Evolutionary conservation across 176 grass and related monocot species (phyloP), one percentile per base, ranked within the genome.

Genomic region (Tillandsia leiboldiana): DNA sequence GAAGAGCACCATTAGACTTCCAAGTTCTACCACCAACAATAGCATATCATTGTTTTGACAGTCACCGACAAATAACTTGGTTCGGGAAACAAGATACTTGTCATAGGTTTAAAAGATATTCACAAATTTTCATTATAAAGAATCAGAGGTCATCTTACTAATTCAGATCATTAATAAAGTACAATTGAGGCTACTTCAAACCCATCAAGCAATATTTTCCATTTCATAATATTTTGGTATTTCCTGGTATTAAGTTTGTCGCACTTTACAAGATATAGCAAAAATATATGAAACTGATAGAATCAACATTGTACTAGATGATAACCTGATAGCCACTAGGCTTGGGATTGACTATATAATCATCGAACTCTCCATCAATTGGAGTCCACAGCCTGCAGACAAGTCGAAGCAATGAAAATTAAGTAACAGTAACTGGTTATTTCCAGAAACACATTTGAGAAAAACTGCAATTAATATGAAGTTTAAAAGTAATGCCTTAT

Each of bases 311-410:
- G 70, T 69, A 27, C 11, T 50, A 71, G 12, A 80, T 72, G n/a
- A 81, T 91, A 49, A 97, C 93, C 87, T 89, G 93, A 77, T 97
- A 97, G 77, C 93, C 93, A 28, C 93, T 97, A 70, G 83, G 83
- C 86, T 97, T 97, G 70, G 93, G 93, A 72, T 97, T 97, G 47
- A 97, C 78, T 70, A 97, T 85, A 78, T 97, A 97, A 64, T 97
- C 93, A 90, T 97, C 93, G 67, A 97, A 97, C 66, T 97, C 89
- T 64, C 93, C 88, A 85, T 92, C 93, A 63, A 97, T 87, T 74
- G 93, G 89, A 77, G 83, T 90, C 89, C 93, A 97, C 68, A 97
- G 73, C 79, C 93, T 97, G 85, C 63, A 80, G 28, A 47, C 51
- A 80, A 26, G 51, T 28, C 9, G 54, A 29, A 51, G 62, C 58